These are phyloP conservation scores for Psilocybe cubensis DNA, from an alignment of 768 basidiomycete species.

Conservation along the genomic window DNA sequence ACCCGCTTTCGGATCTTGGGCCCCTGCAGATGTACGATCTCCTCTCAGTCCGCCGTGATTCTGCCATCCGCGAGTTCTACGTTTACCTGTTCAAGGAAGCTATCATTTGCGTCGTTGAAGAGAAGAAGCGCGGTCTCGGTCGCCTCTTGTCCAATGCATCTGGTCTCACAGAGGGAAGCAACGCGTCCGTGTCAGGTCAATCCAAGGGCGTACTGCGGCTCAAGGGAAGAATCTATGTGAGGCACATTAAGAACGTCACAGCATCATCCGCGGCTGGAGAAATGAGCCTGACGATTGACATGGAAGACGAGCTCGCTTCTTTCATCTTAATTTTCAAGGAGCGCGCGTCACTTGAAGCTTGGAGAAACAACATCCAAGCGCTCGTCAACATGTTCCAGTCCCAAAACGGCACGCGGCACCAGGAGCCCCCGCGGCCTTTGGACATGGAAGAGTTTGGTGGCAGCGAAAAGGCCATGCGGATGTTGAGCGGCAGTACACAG, in stretches of 20 bases:
- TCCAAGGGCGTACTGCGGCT: conserved; percentile 80
- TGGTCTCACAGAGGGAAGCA: conserved; percentile 54
- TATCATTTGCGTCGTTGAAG: conserved; percentile 97
- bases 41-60: conserved; percentile 85
- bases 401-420: conserved; percentile 43
- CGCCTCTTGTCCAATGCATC: conserved; percentile 72
- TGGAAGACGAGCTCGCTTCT: conserved; percentile 96
- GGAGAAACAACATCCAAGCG: conserved; percentile 82
- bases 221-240: conserved; percentile 94
- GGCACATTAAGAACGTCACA: conserved; percentile 89
- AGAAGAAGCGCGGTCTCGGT: conserved; percentile 84
- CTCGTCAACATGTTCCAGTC: conserved; percentile 76
- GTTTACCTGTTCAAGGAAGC: conserved; percentile 98
- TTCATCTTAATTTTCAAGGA: conserved; percentile 98
- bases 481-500: conserved; percentile 77
- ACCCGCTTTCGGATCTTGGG: conserved; percentile 88
- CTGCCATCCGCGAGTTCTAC: conserved; percentile 90
- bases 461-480: conserved; percentile 74
- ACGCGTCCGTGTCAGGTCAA: conserved; percentile 37
- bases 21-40: conserved; percentile 92
- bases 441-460: conserved; percentile 81
- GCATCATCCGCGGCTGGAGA: conserved; percentile 80
- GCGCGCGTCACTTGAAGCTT: conserved; percentile 83
- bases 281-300: conserved; percentile 93
- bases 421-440: conserved; percentile 41